A percentile compares a stretch with the other conserved stretches of the same genome.
Evolutionary conservation across 2,329 filamentous ascomycete species (phyloP).

Genomic region (Colletotrichum lupini): DNA sequence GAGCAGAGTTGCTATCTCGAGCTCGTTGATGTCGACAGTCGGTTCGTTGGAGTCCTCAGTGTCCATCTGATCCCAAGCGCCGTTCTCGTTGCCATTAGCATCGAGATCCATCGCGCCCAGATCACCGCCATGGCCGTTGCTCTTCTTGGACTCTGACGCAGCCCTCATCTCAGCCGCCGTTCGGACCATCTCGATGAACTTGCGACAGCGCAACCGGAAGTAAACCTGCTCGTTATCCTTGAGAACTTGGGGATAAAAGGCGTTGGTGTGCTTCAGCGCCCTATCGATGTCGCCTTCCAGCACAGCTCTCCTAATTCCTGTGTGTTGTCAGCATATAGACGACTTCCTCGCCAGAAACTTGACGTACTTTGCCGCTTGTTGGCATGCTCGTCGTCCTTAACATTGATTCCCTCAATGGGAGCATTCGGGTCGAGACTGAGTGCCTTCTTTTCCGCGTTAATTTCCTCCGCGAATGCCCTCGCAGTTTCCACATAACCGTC

Average conservation of each 20-base stretch:
- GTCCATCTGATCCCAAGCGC: constrained; percentile 62
- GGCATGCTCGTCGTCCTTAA: constrained; percentile 86
- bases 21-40: constrained; percentile 45
- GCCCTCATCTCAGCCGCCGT: constrained; percentile 74
- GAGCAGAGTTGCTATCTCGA: constrained; percentile 76
- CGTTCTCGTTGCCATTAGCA: constrained; percentile 56
- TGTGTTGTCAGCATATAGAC: background rate
- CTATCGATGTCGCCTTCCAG: constrained; percentile 92
- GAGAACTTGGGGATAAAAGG: constrained; percentile 84
- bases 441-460: constrained; percentile 77
- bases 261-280: constrained; percentile 83
- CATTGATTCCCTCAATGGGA: constrained; percentile 69
- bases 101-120: constrained; percentile 67
- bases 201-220: constrained; percentile 88
- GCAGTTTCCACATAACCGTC: constrained; percentile 97
- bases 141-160: constrained; percentile 55
- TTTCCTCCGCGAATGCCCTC: constrained; percentile 85
- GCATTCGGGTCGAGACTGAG: constrained; percentile 68
- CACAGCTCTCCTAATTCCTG: constrained; percentile 88
- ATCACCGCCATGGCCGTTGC: constrained; percentile 56
- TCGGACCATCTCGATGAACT: constrained; percentile 95
- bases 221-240: constrained; percentile 84
- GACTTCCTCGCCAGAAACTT: no score
- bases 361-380: constrained; percentile 85
- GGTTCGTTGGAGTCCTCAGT: constrained; percentile 54